Conservation (phyloP, 805 yeast species). For the Lachancea waltii region DNA sequence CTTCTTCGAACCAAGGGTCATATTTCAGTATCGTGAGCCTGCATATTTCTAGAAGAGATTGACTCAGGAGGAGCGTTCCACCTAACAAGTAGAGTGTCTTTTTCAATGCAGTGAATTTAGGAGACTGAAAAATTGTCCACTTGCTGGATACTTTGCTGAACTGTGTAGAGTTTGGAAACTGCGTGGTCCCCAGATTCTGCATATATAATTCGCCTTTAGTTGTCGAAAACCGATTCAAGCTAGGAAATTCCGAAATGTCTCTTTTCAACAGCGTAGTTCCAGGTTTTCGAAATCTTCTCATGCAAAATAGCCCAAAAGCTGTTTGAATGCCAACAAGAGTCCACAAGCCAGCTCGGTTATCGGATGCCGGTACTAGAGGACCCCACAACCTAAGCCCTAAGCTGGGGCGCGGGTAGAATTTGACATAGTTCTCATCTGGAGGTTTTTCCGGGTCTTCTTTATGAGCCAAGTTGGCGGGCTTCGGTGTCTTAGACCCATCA, state of each 20-base stretch:
- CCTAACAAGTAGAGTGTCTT: slow-evolving; percentile 31
- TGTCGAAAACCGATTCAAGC: slow-evolving; percentile 30
- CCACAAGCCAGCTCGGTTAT: slow-evolving; percentile 49
- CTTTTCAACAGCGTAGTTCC: slow-evolving; percentile 16
- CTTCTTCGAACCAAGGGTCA: slow-evolving; percentile 75
- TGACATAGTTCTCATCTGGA: slow-evolving; percentile 9
- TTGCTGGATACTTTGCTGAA: slow-evolving; percentile 15
- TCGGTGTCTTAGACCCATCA: slow-evolving; percentile 17
- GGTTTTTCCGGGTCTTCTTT: slow-evolving; percentile 16
- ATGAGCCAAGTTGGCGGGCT: slow-evolving; percentile 8
- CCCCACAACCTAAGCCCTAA: slow-evolving; percentile 60
- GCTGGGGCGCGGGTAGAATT: slow-evolving; percentile 43
- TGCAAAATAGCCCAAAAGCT: slow-evolving; percentile 37
- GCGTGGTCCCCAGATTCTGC: slow-evolving; percentile 11
- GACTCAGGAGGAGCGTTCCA: slow-evolving; percentile 46
- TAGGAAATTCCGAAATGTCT: slow-evolving; percentile 31
- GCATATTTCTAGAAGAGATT: slow-evolving; percentile 50
- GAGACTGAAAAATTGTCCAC: slow-evolving; percentile 17
- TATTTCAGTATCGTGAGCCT: slow-evolving; percentile 39
- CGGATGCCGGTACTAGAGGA: slow-evolving; percentile 68
- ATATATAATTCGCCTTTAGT: slow-evolving; percentile 23
- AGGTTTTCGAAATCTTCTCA: slow-evolving; percentile 19
- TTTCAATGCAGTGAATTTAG: slow-evolving; percentile 27
- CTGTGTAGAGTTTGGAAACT: slow-evolving; percentile 20
- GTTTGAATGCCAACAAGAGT: slow-evolving; percentile 49